Conservation (phyloP, 2,329 filamentous ascomycete genomes). For the Didymella segeticola region DNA sequence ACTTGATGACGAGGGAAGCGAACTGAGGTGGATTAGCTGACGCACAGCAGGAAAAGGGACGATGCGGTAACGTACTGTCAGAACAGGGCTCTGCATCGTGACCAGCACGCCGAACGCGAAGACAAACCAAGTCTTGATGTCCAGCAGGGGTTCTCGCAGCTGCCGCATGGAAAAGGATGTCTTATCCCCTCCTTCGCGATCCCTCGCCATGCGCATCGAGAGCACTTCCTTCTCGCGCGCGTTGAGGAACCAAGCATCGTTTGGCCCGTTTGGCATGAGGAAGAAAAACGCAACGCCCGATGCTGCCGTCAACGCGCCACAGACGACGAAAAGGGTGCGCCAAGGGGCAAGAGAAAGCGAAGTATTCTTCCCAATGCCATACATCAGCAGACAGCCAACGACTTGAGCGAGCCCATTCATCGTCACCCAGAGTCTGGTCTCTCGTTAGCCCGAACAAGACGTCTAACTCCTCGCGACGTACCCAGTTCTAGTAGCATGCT, state of each 20-base stretch:
- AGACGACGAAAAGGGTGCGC: constrained; percentile 59
- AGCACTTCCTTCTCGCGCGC: constrained; percentile 53
- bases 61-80: constrained; percentile 21
- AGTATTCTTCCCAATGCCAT: constrained; percentile 55
- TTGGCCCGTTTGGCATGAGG: constrained; percentile 56
- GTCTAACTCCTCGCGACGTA: not conserved
- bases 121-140: constrained; percentile 12
- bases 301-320: constrained; percentile 55
- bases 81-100: constrained; percentile 55
- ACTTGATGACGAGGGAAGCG: constrained; percentile 57
- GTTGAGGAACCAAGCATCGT: constrained; percentile 59
- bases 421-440: constrained; percentile 51
- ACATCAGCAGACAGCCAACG: constrained; percentile 57
- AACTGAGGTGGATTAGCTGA: constrained; percentile 41
- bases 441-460: not conserved
- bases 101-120: constrained; percentile 46
- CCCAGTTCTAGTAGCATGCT: constrained; percentile 35
- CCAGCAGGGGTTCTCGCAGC: constrained; percentile 52
- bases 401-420: constrained; percentile 58
- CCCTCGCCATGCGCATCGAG: constrained; percentile 45
- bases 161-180: constrained; percentile 55
- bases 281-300: constrained; percentile 56
- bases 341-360: constrained; percentile 53
- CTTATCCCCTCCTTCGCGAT: constrained; percentile 52
- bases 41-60: not conserved